Conservation (phyloP, 2,329 filamentous ascomycete species). For the Cryphonectria carpinicola region DNA sequence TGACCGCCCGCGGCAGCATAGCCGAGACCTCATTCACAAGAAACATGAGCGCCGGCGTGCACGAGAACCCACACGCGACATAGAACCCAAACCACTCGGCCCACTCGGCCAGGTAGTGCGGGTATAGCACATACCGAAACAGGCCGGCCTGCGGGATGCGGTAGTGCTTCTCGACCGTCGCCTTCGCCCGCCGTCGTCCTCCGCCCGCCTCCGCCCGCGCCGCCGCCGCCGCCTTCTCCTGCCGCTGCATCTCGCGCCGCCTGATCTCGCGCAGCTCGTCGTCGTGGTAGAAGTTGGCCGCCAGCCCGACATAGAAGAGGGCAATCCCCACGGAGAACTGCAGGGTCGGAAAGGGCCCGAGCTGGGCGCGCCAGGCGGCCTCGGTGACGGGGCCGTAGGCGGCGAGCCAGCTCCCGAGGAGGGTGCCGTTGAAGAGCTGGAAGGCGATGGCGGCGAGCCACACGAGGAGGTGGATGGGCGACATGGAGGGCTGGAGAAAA, state of each 20-base stretch:
- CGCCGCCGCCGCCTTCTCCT: constrained; percentile 48
- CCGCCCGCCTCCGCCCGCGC: constrained; percentile 35
- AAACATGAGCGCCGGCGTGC: constrained; percentile 78
- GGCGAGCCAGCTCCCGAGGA: constrained; percentile 78
- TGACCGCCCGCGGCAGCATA: constrained; percentile 86
- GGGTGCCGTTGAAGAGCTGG: constrained; percentile 79
- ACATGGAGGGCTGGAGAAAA: constrained; percentile 87
- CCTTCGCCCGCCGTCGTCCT: constrained; percentile 28
- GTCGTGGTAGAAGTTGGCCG: constrained; percentile 86
- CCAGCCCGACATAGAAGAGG: constrained; percentile 76
- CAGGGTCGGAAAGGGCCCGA: constrained; percentile 40
- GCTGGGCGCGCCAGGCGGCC: constrained; percentile 50
- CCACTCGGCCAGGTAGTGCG: constrained; percentile 97
- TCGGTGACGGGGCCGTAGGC: constrained; percentile 75
- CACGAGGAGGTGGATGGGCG: constrained; percentile 77
- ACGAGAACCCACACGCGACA: constrained; percentile 70
- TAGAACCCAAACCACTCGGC: constrained; percentile 92
- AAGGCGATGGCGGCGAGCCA: constrained; percentile 69
- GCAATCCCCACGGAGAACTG: constrained; percentile 68
- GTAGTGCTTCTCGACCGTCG: constrained; percentile 77
- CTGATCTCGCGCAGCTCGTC: constrained; percentile 87
- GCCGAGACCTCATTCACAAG: constrained; percentile 84
- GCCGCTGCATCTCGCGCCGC: constrained; percentile 65
- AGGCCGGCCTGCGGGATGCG: constrained; percentile 82
- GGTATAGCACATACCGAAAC: constrained; percentile 82